Evolutionary conservation across 257 asterid species (phyloP), one percentile per base, ranked within the genome.

Genomic region (Voacanga thouarsii): DNA sequence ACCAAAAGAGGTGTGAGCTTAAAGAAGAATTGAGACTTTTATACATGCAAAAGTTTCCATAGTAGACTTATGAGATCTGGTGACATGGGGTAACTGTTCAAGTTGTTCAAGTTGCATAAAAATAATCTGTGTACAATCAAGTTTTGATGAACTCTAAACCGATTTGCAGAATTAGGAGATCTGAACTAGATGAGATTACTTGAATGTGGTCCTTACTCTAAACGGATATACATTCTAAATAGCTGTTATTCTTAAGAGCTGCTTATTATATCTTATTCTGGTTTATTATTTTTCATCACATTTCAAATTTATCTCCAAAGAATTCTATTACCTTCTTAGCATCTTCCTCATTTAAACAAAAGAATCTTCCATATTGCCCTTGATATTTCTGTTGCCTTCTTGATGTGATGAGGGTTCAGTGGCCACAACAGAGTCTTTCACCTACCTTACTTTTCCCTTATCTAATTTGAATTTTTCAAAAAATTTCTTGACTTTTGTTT

Each of bases 1-100:
- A 95, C 88, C 81, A 83, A 68, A 85, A 76, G 80, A 90, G 99
- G 99, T 92, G 74, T 55, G 23, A 57, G 45, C 71, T 82, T 72
- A 51, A 72, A 47, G n/a, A 71, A 71, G 70, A 70, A 50, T 53
- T 78, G 21, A 21, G 51, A 37, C 72, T 45, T 78, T 4, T 64
- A 28, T 49, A 65, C 24, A 15, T 55, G 4, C 61, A 55, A 4
- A 18, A 19, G 7, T 55, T 55, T 55, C 9, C 26, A 55, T 55
- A 19, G 19, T 55, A 57, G 1, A 19, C 75, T 65, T 37, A 43
- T 68, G n/a, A 30, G 51, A 24, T 71, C 21, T 47, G 39, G 7
- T 24, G 50, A 41, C 6, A 18, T 53, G 44, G 21, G 12, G 43
- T 37, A 16, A 53, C 23, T 33, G 2, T 15, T 67, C 9, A 57